These are phyloP conservation scores for Pythium phragmiticola DNA, from an alignment of 352 stramenopile species.

Conservation along the genomic window DNA sequence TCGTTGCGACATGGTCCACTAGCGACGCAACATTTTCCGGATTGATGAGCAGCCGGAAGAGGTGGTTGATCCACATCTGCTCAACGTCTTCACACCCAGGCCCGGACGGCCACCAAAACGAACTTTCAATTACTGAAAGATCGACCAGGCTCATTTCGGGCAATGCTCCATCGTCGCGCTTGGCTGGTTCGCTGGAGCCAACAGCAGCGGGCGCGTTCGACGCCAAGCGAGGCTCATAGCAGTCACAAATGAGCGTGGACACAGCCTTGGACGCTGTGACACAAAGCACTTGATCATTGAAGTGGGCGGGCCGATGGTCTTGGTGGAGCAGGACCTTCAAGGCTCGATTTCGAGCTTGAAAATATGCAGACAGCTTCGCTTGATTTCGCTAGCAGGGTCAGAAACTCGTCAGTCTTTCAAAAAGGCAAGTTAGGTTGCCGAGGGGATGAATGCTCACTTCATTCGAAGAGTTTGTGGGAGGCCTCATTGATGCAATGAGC, in stretches of 20 bases:
- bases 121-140: conserved; percentile 70
- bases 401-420: neutral
- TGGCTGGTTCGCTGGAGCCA: conserved; percentile 22
- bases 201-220: conserved; percentile 13
- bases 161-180: conserved; percentile 65
- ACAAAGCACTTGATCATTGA: conserved; percentile 45
- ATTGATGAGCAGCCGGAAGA: conserved; percentile 67
- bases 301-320: conserved; percentile 45
- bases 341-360: conserved; percentile 51
- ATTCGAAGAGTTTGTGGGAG: conserved; percentile 46
- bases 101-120: conserved; percentile 81
- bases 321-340: conserved; percentile 60
- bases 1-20: conserved; percentile 74
- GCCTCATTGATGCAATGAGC: conserved; percentile 67
- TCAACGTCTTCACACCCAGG: conserved; percentile 31
- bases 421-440: too few relatives aligned
- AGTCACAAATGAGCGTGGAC: conserved; percentile 74
- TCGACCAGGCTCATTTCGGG: conserved; percentile 72
- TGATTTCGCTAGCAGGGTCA: conserved; percentile 6
- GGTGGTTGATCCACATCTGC: conserved; percentile 66
- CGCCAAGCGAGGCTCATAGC: conserved; percentile 56
- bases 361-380: conserved; percentile 58
- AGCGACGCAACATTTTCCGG: conserved; percentile 59
- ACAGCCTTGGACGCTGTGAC: conserved; percentile 55
- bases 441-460: conserved; percentile 24